Conservation (phyloP, 1,284 basidiomycete genomes). For the Xanthoconium separans region DNA sequence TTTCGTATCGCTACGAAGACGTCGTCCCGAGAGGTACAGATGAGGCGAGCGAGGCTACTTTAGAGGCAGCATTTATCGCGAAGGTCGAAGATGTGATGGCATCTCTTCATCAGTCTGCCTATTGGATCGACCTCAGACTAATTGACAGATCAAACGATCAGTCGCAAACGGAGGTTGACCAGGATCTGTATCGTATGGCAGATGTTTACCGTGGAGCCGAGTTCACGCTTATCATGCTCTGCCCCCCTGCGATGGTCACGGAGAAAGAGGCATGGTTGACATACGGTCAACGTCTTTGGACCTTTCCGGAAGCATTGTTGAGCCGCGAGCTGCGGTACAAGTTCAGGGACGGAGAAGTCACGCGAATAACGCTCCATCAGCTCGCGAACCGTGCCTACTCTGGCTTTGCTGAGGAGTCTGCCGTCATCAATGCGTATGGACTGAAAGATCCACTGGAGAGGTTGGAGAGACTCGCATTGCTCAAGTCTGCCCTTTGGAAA, state of each 20-base stretch:
- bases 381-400: constrained; percentile 26
- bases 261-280: constrained; percentile 13
- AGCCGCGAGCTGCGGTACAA: constrained; percentile 19
- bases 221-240: constrained; percentile 29
- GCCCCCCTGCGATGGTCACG: neutral
- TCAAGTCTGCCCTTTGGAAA: constrained; percentile 29
- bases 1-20: constrained; percentile 24
- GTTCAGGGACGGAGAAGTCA: constrained; percentile 15
- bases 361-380: constrained; percentile 23
- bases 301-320: constrained; percentile 25
- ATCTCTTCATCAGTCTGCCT: constrained; percentile 18
- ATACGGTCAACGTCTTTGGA: constrained; percentile 32
- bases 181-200: constrained; percentile 30
- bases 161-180: constrained; percentile 6
- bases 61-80: constrained; percentile 4
- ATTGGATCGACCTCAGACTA: constrained; percentile 27
- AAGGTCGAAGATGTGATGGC: constrained; percentile 7
- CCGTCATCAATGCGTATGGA: constrained; percentile 25
- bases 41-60: neutral
- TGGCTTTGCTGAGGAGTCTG: constrained; percentile 18
- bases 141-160: neutral
- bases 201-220: constrained; percentile 27
- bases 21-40: neutral
- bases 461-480: constrained; percentile 23
- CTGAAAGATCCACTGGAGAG: constrained; percentile 27